phyloP scores from a whole-genome alignment of 352 stramenopile genomes.

The Lagenidium giganteum region DNA sequence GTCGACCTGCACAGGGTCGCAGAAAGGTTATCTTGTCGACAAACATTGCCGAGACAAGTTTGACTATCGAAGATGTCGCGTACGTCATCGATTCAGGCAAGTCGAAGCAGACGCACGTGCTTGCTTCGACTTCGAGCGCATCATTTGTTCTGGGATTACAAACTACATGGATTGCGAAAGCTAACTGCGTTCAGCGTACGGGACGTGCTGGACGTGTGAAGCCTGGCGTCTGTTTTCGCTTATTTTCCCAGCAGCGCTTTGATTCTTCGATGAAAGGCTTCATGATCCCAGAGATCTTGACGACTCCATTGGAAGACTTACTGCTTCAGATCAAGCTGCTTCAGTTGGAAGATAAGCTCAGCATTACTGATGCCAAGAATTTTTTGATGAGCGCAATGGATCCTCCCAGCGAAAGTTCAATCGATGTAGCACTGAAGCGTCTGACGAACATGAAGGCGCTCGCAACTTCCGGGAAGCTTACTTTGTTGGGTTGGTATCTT shows the following conservation, averaged over 20 bases:
- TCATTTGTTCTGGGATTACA: constrained; percentile 87
- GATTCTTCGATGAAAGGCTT: constrained; percentile 71
- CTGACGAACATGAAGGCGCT: constrained; percentile 80
- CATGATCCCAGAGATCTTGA: constrained; percentile 70
- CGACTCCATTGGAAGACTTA: constrained; percentile 65
- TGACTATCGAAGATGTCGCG: constrained; percentile 95
- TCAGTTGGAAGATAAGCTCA: constrained; percentile 69
- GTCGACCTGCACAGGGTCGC: constrained; percentile 48
- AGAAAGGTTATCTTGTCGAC: constrained; percentile 88
- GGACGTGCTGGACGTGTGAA: constrained; percentile 92
- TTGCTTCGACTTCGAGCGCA: constrained; percentile 58
- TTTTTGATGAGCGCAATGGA: constrained; percentile 93
- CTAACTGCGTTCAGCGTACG: constrained; percentile 87
- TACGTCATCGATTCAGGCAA: constrained; percentile 87
- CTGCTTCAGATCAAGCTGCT: constrained; percentile 75
- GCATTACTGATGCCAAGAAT: constrained; percentile 54
- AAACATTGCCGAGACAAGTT: constrained; percentile 95
- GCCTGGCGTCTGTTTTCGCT: constrained; percentile 90
- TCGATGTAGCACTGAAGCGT: constrained; percentile 89
- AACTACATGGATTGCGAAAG: constrained; percentile 84
- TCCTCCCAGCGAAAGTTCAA: constrained; percentile 84
- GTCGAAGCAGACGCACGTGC: constrained; percentile 68
- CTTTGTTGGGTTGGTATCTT: constrained; percentile 70
- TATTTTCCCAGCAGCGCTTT: constrained; percentile 62
- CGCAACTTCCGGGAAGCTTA: constrained; percentile 26